Conservation (phyloP, 164 flowering plant genomes). For the Magnolia sinica region DNA sequence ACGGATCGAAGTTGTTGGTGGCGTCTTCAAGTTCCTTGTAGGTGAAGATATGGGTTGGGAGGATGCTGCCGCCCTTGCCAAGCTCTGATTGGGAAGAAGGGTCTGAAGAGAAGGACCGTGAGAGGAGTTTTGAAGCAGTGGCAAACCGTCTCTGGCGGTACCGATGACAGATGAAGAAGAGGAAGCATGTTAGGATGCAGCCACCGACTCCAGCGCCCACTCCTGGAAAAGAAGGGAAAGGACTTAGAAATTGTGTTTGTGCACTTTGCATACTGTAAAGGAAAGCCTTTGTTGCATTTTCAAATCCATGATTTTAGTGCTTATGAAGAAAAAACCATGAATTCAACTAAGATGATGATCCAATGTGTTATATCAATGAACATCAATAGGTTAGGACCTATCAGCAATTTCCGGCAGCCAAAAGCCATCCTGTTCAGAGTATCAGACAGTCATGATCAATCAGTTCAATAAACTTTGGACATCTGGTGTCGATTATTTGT, state of each 20-base stretch:
- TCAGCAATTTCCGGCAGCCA: background rate
- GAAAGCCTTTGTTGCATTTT: background rate
- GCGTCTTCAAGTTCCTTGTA: conserved; percentile 37
- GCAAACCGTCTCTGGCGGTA: conserved; percentile 4
- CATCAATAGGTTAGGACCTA: background rate
- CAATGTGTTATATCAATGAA: too few relatives aligned
- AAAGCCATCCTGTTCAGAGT: background rate
- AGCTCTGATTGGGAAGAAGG: conserved; percentile 5
- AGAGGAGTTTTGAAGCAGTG: conserved; percentile 3
- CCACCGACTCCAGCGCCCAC: conserved; percentile 7
- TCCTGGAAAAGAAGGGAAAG: conserved; percentile 9
- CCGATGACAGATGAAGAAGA: background rate
- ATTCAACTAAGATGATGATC: background rate
- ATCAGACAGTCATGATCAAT: background rate
- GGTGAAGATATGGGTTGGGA: conserved; percentile 21
- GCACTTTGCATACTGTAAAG: background rate
- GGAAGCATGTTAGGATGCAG: background rate
- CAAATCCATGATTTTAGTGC: background rate
- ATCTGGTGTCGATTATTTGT: background rate
- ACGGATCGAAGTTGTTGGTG: conserved; percentile 27
- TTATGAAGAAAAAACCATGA: background rate
- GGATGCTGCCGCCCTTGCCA: conserved; percentile 10
- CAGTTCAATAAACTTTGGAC: background rate
- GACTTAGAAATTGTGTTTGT: background rate
- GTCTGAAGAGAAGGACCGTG: conserved; percentile 1